Evolutionary conservation across 2,329 filamentous ascomycete genomes (phyloP), one percentile per base, ranked within the genome.

Genomic region (Clathrospora elynae): DNA sequence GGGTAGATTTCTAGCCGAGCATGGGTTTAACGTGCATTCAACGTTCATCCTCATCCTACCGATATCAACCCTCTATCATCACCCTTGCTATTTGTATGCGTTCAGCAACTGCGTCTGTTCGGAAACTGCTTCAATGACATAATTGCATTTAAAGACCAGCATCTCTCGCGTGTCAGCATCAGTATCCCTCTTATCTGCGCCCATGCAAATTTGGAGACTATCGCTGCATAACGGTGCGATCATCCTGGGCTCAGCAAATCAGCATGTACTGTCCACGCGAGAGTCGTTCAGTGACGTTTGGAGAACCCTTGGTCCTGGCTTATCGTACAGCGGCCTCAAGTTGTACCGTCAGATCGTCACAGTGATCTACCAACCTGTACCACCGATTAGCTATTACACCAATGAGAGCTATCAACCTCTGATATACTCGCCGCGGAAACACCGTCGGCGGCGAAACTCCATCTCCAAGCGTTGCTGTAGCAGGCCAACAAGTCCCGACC

Each of bases 1-100:
- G 31, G 35, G 42, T 35, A 41, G 42, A 45, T 41, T 45, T 35
- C 30, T 45, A 35, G 28, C 36, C 42, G 36, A 40, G 20, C 42
- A 40, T 28, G 36, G 42, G 42, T 35, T 40, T 41, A 31, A 35
- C 35, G 35, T 20, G n/a, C n/a, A 30, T 26, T 34, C 19, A 30
- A 17, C 20, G 7, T 32, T 10, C 18, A 20, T 37, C 25, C 26
- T 29, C 30, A 22, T 12, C 42, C 36, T 26, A 5, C 24, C 11
- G 24, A n/a, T n/a, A n/a, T n/a, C n/a, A n/a, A n/a, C n/a, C n/a
- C n/a, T n/a, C n/a, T n/a, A n/a, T n/a, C n/a, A n/a, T n/a, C n/a
- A n/a, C n/a, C n/a, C n/a, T n/a, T n/a, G n/a, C n/a, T n/a, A n/a
- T n/a, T n/a, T n/a, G n/a, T n/a, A n/a, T n/a, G 36, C 25, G 35